These are phyloP conservation scores for Prunella vulgaris DNA, from an alignment of 257 asterid species.

Conservation along the genomic window DNA sequence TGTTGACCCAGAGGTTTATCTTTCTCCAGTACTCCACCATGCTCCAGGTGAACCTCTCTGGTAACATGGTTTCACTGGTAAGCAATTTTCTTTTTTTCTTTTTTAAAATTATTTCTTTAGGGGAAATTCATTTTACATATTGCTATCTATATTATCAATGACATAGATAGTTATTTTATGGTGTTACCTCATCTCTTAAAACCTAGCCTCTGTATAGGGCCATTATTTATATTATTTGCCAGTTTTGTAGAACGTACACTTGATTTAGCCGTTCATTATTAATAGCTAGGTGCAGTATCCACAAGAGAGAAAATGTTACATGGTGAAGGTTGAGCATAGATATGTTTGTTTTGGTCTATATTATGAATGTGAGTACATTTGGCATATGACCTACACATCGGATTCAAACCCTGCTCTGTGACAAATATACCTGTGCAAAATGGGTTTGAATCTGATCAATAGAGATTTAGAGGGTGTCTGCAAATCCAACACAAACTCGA, in stretches of 20 bases:
- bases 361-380: neutral
- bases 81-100: neutral
- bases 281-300: neutral
- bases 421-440: neutral
- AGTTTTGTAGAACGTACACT: neutral
- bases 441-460: neutral
- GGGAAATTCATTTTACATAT: neutral
- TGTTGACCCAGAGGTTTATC: constrained; percentile 15
- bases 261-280: neutral
- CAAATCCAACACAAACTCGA: too few relatives aligned
- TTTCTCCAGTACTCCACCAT: constrained; percentile 1
- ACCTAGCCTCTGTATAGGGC: neutral
- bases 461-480: too few relatives aligned
- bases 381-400: too few relatives aligned
- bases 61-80: constrained; percentile 1
- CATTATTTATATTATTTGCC: neutral
- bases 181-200: neutral
- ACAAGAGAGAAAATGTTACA: neutral
- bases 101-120: neutral
- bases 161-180: neutral
- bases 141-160: neutral
- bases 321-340: neutral
- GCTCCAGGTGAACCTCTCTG: constrained; percentile 1
- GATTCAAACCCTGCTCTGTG: neutral
- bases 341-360: neutral